Conservation (phyloP, 2,329 filamentous ascomycete genomes). For the Talaromyces sp. region DNA sequence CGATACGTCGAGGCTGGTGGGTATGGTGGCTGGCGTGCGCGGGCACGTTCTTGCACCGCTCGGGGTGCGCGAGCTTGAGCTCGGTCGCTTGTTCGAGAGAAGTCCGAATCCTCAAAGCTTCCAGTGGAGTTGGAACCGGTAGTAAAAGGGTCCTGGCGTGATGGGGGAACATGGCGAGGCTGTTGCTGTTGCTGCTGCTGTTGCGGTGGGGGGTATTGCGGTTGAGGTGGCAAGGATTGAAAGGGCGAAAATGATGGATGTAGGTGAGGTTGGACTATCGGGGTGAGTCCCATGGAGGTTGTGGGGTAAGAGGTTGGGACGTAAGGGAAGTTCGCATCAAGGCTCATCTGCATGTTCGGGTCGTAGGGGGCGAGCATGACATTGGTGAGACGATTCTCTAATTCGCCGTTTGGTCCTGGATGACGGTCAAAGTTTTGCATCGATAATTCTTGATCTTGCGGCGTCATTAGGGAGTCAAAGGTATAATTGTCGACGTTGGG, state of each 20-base stretch:
- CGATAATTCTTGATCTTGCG: slow-evolving; percentile 19
- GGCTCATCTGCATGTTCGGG: slow-evolving; percentile 24
- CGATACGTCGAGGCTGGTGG: slow-evolving; percentile 21
- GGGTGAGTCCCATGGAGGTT: slow-evolving; percentile 20
- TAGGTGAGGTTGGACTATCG: slow-evolving; percentile 20
- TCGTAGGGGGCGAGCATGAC: slow-evolving; percentile 30
- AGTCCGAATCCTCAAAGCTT: slow-evolving; percentile 25
- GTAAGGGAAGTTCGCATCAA: slow-evolving; percentile 29
- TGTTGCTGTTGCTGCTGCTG: neutral
- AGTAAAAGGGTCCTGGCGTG: slow-evolving; percentile 12
- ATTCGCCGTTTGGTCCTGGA: slow-evolving; percentile 5
- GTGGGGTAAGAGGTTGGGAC: slow-evolving; percentile 24
- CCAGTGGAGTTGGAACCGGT: slow-evolving; percentile 13
- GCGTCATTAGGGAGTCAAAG: slow-evolving; percentile 20
- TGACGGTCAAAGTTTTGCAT: slow-evolving; percentile 19
- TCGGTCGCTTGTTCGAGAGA: slow-evolving; percentile 18
- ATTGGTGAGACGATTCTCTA: slow-evolving; percentile 28
- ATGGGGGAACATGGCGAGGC: neutral
- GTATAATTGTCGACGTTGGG: slow-evolving; percentile 14
- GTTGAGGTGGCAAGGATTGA: slow-evolving; percentile 4
- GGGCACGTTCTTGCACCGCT: slow-evolving; percentile 15
- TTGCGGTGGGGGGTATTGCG: slow-evolving; percentile 10
- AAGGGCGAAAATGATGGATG: slow-evolving; percentile 14
- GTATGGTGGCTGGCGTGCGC: slow-evolving; percentile 12
- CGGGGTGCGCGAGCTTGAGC: slow-evolving; percentile 9